Percentiles rank a stretch among this genome's conserved stretches.
phyloP scores from a whole-genome alignment of 2,329 filamentous ascomycete genomes.

The Ceratocystis variospora region DNA sequence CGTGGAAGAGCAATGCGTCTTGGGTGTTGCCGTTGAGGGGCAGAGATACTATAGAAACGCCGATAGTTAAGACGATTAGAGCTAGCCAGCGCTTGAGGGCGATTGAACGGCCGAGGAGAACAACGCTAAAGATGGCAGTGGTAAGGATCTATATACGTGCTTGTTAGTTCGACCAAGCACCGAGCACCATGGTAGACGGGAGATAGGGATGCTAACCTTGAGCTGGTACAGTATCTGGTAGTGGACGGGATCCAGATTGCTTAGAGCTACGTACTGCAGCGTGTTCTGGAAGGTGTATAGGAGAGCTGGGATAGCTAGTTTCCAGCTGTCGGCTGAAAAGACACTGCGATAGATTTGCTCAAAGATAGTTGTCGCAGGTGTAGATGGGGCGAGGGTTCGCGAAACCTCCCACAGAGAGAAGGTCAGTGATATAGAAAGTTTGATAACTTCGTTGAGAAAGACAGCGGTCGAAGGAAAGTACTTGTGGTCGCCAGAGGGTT shows the following conservation, averaged over 20 bases:
- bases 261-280: conserved; percentile 83
- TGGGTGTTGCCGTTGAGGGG: conserved; percentile 45
- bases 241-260: conserved; percentile 80
- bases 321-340: conserved; percentile 87
- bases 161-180: conserved; percentile 1
- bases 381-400: conserved; percentile 59
- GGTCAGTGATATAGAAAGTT: conserved; percentile 72
- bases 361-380: conserved; percentile 67
- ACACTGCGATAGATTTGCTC: conserved; percentile 66
- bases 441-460: conserved; percentile 83
- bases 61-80: conserved; percentile 63
- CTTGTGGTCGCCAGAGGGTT: conserved; percentile 64
- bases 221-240: conserved; percentile 91
- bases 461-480: conserved; percentile 92
- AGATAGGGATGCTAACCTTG: conserved; percentile 41
- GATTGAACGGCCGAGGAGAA: conserved; percentile 58
- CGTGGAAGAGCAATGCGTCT: conserved; percentile 46
- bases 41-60: conserved; percentile 74
- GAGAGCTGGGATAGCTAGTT: conserved; percentile 73
- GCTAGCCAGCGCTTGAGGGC: conserved; percentile 65
- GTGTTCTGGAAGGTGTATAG: conserved; percentile 87
- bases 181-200: background rate
- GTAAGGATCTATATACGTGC: conserved; percentile 52
- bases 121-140: conserved; percentile 73
- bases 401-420: conserved; percentile 83